Evolutionary conservation across 78 protist genomes (phyloP), one percentile per base, ranked within the genome.

Genomic region (Dictyostelium intermedium): DNA sequence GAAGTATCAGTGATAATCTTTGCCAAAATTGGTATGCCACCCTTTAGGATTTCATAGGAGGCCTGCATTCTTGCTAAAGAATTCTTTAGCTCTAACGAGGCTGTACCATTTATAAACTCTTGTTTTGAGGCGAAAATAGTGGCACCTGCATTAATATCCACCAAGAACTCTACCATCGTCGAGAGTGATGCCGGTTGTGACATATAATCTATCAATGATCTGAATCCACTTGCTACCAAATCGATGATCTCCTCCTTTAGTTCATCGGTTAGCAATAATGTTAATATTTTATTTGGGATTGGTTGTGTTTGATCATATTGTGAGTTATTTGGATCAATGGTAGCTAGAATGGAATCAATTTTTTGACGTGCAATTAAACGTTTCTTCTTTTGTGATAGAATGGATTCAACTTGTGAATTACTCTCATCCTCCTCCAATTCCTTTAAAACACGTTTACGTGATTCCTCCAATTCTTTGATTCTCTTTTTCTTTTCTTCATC

Each of bases 231-330:
- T 35, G 74, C 66, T 27, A 80, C 83, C 56, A 78, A 50, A 35
- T 89, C 94, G 20, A 89, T 89, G 13, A 89, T 53, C n/a, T 89
- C 94, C 50, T 89, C 94, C 25, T 89, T 89, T 5, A 89, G 45
- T 27, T 89, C 94, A 25, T 89, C 94, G 2, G 94, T 89, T 10
- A 89, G 43, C 18, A 89, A 20, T 16, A 89, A 18, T 11, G 8
- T 8, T 32, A 89, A 1, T 66, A 66, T 66, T 66, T 66, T 66
- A 66, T 25, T 66, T 66, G 74, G 32, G 16, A 10, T 66, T 25
- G 74, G 32, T 11, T n/a, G 32, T 4, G 74, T 27, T 14, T 32
- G 72, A 11, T 76, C 32, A 20, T 45, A 77, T 70, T 89, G 94
- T 5, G 50, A 47, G 61, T 89, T 89, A 5, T 13, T 35, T 27